Evolutionary conservation across 2,329 filamentous ascomycete species (phyloP).

Genomic region (Akanthomyces dipterigenus): DNA sequence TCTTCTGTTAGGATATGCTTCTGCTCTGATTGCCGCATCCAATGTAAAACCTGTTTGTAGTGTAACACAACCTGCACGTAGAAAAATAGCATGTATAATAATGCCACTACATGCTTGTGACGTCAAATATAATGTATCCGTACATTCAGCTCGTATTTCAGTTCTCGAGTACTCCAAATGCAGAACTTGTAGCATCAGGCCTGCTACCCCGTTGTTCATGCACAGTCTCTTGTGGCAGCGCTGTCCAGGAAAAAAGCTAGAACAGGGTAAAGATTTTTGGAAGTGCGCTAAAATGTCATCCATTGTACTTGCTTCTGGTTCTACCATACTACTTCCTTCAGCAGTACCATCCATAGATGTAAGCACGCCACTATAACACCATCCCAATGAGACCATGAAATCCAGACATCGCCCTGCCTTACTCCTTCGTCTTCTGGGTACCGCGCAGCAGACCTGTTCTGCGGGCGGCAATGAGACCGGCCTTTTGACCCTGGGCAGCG

Average conservation of each 20-base stretch:
- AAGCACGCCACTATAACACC: slow-evolving; percentile 59
- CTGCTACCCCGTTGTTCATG: neutral
- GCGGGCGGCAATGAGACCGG: slow-evolving; percentile 98
- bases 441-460: slow-evolving; percentile 99
- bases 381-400: slow-evolving; percentile 54
- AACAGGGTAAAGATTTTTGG: slow-evolving; percentile 11
- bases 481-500: slow-evolving; percentile 98
- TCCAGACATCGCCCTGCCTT: slow-evolving; percentile 37
- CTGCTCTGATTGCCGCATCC: too few relatives aligned
- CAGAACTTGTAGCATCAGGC: neutral
- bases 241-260: neutral
- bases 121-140: neutral
- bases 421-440: slow-evolving; percentile 99
- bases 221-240: neutral
- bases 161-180: neutral
- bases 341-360: slow-evolving; percentile 51
- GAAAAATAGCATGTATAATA: neutral
- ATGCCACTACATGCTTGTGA: neutral
- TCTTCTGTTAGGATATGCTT: too few relatives aligned
- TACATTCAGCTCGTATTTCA: neutral
- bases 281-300: slow-evolving; percentile 36
- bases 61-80: neutral
- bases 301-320: slow-evolving; percentile 42
- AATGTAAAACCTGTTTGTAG: neutral
- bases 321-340: slow-evolving; percentile 41